Evolutionary conservation across 768 basidiomycete species (phyloP), one percentile per base, ranked within the genome.

Genomic region (Pisolithus albus): DNA sequence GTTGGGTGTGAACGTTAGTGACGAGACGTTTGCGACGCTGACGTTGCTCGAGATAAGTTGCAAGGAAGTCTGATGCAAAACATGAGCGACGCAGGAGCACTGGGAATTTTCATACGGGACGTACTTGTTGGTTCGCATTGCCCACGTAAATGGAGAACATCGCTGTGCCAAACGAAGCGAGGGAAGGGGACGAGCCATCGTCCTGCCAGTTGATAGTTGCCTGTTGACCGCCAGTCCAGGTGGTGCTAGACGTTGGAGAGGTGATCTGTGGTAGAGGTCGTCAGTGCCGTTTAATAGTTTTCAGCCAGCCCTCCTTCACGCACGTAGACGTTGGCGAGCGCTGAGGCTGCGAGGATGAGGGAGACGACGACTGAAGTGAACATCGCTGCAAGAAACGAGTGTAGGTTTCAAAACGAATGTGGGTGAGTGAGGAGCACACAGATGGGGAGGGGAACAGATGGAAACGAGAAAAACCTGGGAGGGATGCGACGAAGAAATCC

Each of bases 91-190:
- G 13, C 21, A 18, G 8, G 52, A n/a, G 0, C 8, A n/a, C 13
- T 7, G 45, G 16, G 7, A 9, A 19, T 11, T 11, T 48, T 15
- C n/a, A 40, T 7, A 18, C 0, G 28, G 10, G 36, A 54, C 68
- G 16, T 42, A 85, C 86, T 79, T 89, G 87, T 57, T 80, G 71
- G 10, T 61, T 65, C 28, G 74, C 67, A 61, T 79, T 86, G 40
- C 88, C 88, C 48, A 68, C 75, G 56, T 80, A 88, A 67, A 91
- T 75, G 34, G 74, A 77, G 38, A 88, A 69, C 41, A 64, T 70
- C 9, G 75, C 65, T 28, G 60, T 56, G 5, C 86, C 84, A 36
- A 83, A 84, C 4, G 71, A 51, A 11, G 65, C 49, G 43, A 88
- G 73, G 21, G 68, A 46, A 4, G 88, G 85, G 1, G 68, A 2